Evolutionary conservation across 352 stramenopile species (phyloP).

Genomic region (Sclerospora graminicola): DNA sequence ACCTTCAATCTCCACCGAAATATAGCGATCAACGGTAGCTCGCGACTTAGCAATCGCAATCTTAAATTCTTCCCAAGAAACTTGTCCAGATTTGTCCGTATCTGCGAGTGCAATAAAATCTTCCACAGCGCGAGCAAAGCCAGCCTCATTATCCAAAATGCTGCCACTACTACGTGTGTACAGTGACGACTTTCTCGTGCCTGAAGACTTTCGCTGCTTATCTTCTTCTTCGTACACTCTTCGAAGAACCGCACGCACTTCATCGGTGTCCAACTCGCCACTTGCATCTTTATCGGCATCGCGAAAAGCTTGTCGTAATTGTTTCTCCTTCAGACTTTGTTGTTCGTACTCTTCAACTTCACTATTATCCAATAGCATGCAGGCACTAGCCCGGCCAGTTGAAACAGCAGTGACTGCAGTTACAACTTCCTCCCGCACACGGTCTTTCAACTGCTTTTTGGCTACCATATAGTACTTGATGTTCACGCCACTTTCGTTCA

Average conservation of each 20-base stretch:
- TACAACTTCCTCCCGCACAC: slow-evolving; percentile 40
- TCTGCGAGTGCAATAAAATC: slow-evolving; percentile 75
- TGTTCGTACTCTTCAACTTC: slow-evolving; percentile 69
- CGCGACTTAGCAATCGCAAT: slow-evolving; percentile 70
- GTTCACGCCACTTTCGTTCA: slow-evolving; percentile 71
- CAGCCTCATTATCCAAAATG: slow-evolving; percentile 39
- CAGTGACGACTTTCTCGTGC: slow-evolving; percentile 16
- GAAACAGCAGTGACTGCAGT: slow-evolving; percentile 43
- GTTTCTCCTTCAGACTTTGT: slow-evolving; percentile 80
- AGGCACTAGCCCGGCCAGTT: slow-evolving; percentile 38
- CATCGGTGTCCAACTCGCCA: slow-evolving; percentile 63
- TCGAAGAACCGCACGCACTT: slow-evolving; percentile 62
- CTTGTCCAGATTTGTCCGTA: slow-evolving; percentile 61
- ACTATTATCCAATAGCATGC: slow-evolving; percentile 46
- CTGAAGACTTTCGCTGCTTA: slow-evolving; percentile 29
- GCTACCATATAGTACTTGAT: slow-evolving; percentile 75
- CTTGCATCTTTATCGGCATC: slow-evolving; percentile 65
- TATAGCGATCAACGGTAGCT: slow-evolving; percentile 50
- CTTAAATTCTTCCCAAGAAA: slow-evolving; percentile 86
- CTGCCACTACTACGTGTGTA: slow-evolving; percentile 37
- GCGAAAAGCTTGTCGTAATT: slow-evolving; percentile 68
- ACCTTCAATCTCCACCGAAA: slow-evolving; percentile 70
- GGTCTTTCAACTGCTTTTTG: slow-evolving; percentile 53
- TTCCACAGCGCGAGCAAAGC: slow-evolving; percentile 48
- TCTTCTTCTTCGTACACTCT: slow-evolving; percentile 68